A percentile compares a stretch with the other conserved stretches of the same genome.
Evolutionary conservation across 352 stramenopile species (phyloP).

Genomic region (Phytophthora sojae): DNA sequence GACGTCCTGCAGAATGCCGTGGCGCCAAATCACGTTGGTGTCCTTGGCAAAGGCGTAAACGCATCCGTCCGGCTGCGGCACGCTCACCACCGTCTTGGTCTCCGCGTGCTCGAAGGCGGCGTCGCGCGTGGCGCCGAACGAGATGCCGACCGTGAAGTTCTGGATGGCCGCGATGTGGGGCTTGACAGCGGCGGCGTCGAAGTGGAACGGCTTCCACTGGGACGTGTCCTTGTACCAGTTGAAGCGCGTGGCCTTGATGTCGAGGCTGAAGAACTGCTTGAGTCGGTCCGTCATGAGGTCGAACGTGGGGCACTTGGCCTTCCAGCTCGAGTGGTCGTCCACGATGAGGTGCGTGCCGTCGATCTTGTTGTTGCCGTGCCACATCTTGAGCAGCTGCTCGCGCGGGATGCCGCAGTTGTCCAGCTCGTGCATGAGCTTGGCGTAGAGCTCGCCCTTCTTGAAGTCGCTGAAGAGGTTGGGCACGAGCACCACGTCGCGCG

Average conservation of each 20-base stretch:
- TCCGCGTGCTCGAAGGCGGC: slow-evolving; percentile 91
- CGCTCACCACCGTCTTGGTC: slow-evolving; percentile 89
- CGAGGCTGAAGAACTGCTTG: slow-evolving; percentile 90
- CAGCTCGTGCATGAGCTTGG: slow-evolving; percentile 69
- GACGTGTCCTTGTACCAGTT: slow-evolving; percentile 96
- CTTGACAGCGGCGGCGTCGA: slow-evolving; percentile 95
- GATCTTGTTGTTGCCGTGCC: slow-evolving; percentile 90
- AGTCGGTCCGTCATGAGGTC: slow-evolving; percentile 83
- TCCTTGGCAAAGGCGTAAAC: slow-evolving; percentile 94
- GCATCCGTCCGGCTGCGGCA: slow-evolving; percentile 94
- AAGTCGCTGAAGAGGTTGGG: slow-evolving; percentile 83
- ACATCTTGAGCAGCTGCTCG: slow-evolving; percentile 81
- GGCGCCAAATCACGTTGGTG: slow-evolving; percentile 94
- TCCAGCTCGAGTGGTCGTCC: slow-evolving; percentile 89
- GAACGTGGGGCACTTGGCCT: slow-evolving; percentile 79
- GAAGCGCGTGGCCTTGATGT: slow-evolving; percentile 92
- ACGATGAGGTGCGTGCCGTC: slow-evolving; percentile 94
- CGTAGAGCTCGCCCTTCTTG: slow-evolving; percentile 76
- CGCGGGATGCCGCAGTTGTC: slow-evolving; percentile 70
- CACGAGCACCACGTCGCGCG: slow-evolving; percentile 71
- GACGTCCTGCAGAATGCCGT: slow-evolving; percentile 90
- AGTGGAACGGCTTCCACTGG: slow-evolving; percentile 96
- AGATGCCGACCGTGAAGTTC: slow-evolving; percentile 96
- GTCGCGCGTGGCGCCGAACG: slow-evolving; percentile 92
- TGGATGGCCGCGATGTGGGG: slow-evolving; percentile 91